These are phyloP conservation scores for Tuber brumale DNA, from an alignment of 495 filamentous ascomycete genomes.

Conservation along the genomic window DNA sequence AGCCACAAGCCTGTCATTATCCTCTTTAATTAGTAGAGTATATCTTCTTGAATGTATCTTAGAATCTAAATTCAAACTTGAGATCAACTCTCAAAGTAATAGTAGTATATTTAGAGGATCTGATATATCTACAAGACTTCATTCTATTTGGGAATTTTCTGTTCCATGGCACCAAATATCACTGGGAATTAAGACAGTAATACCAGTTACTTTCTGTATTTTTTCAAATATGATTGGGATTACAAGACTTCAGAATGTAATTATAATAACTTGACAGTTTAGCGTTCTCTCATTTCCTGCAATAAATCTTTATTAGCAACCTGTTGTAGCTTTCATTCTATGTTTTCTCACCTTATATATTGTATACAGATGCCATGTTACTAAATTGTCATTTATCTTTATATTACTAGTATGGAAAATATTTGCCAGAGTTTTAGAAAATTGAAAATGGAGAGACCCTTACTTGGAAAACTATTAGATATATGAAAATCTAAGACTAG, in stretches of 20 bases:
- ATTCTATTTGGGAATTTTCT: background rate
- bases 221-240: background rate
- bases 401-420: too few species aligned
- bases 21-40: background rate
- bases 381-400: too few species aligned
- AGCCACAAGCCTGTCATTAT: conserved; percentile 1
- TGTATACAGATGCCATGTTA: too few species aligned
- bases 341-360: too few species aligned
- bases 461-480: too few species aligned
- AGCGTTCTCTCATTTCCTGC: conserved; percentile 3
- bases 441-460: too few species aligned
- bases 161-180: conserved; percentile 1
- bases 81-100: background rate
- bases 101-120: background rate
- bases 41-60: background rate
- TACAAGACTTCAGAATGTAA: background rate
- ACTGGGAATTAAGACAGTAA: background rate
- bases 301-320: too few species aligned
- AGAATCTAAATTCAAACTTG: background rate
- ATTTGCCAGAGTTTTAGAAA: too few species aligned
- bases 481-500: too few species aligned
- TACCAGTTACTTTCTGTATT: background rate
- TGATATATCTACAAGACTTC: too few species aligned
- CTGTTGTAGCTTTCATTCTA: too few species aligned
- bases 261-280: background rate